Base-by-base conservation (phyloP, 805 yeast species). In the Cyberlindnera maclurae region DNA sequence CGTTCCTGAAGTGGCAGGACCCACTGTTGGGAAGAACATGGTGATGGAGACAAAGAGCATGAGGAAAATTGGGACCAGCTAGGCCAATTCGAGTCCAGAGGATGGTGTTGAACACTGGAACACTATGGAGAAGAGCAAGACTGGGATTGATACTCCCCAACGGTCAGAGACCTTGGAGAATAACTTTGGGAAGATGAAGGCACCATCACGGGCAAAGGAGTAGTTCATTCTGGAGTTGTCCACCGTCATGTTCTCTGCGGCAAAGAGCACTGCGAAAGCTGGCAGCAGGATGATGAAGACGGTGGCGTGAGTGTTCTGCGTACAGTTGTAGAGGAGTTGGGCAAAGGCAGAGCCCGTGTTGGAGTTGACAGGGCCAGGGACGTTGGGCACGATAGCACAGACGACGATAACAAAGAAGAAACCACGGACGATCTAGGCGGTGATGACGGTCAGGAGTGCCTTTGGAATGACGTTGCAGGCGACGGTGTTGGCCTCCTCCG, bases 181-280 rank as follows among this genome's bases (percentile, higher is more conserved):
- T 36, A 39, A 42, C 11, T 46, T 44, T 33, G 63, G 61, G 45
- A 57, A 59, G 31, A 62, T 58, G 36, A 59, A 50, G 8, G 62
- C 64, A 43, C 60, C 59, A 29, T 58, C 59, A 41, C 58, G 50
- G n/a, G 64, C 60, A 51, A 62, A 59, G 8, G 65, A 50, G 52
- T 59, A 60, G 29, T 59, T 53, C 22, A 62, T 54, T 47, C 64
- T 50, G 11, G 57, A 50, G 30, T 60, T 58, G 8, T 60, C 55
- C 22, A 61, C 43, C n/a, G 62, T 55, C 53, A 55, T 52, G 12
- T 51, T 51, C 27, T 54, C 57, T 29, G 49, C 55, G 4, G 57
- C 57, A 31, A 50, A 49, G 8, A 54, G 31, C 2, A 54, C 54
- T 28, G 46, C 43, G 3, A 51, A 29, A 4, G 55, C 52, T 24